Base-by-base conservation (phyloP, 805 yeast genomes). In the Kodamaea jinghongensis region DNA sequence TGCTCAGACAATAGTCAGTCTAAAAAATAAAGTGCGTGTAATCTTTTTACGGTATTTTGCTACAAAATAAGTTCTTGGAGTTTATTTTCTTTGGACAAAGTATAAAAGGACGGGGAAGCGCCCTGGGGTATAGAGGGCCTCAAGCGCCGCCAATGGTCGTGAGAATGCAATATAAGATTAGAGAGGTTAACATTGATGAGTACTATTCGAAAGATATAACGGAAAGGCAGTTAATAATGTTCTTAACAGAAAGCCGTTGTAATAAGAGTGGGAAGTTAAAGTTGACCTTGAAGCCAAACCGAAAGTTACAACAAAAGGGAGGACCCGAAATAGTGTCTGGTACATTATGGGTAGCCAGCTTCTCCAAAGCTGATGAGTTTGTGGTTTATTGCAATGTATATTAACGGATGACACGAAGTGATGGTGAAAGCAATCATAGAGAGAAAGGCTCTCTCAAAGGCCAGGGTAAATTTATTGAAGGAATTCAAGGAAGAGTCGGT, bases 161-260 rank as follows among this genome's bases (percentile, higher is more conserved):
- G 23, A 20, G 23, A 20, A 37, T 37, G 40, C 22, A 30, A 22
- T 38, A 38, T 36, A 38, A 38, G 28, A 38, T 38, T 14, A 38
- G 41, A 32, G 41, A 38, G 16, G 41, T 38, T 22, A 38, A 38
- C 33, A 38, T 38, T 17, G 41, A 38, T 28, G 41, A 38, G 15
- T 38, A 32, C 36, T 38, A 38, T 31, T 38, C 36, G 17, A 31
- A 28, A 12, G 36, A 38, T 16, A 32, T 38, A 10, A 17, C 41
- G 23, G 41, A 38, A 14, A 38, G 31, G 41, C 31, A 31, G 36
- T 22, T 38, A 17, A 38, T 23, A 20, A 31, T 23, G 31, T 31
- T 38, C n/a, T 32, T 38, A 29, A 13, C 31, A 25, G 41, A 38
- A 17, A 17, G 30, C 17, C 11, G 36, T 13, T 38, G 41, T 14